phyloP scores from a whole-genome alignment of 2,329 filamentous ascomycete genomes.

The Lachnellula arida region DNA sequence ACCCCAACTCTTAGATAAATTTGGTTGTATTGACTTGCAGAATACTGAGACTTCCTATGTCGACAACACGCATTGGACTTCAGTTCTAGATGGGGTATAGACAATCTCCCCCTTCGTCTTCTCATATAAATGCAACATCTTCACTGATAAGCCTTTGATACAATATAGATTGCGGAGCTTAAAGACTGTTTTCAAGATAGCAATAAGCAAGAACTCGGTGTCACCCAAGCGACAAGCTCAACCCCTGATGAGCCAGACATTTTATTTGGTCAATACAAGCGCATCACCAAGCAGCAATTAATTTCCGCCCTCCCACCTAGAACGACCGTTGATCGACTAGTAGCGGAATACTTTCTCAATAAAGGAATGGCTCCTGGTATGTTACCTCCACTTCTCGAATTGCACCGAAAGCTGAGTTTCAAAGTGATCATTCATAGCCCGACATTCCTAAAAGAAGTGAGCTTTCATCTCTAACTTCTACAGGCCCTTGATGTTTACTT shows the following conservation, averaged over 20 bases:
- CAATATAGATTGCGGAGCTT: neutral
- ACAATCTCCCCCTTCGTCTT: neutral
- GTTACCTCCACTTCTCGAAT: constrained; percentile 3
- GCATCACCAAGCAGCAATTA: constrained; percentile 32
- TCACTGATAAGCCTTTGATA: no score
- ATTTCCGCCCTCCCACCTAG: constrained; percentile 44
- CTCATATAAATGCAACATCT: neutral
- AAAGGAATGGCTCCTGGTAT: constrained; percentile 48
- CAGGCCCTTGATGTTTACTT: neutral
- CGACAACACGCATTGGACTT: neutral
- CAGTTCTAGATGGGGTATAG: neutral
- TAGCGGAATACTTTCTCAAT: constrained; percentile 48
- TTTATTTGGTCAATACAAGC: neutral
- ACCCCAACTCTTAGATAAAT: neutral
- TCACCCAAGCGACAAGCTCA: neutral
- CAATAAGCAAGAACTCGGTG: neutral
- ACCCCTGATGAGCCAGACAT: neutral
- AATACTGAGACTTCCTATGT: neutral
- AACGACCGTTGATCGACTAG: constrained; percentile 43
- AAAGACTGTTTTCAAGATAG: neutral
- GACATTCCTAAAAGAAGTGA: constrained; percentile 43
- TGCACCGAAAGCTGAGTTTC: neutral
- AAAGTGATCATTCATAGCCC: constrained; percentile 42
- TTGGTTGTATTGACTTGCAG: neutral
- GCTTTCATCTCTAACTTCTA: neutral